phyloP scores from a whole-genome alignment of 257 asterid species.

The Gentiana dahurica region DNA sequence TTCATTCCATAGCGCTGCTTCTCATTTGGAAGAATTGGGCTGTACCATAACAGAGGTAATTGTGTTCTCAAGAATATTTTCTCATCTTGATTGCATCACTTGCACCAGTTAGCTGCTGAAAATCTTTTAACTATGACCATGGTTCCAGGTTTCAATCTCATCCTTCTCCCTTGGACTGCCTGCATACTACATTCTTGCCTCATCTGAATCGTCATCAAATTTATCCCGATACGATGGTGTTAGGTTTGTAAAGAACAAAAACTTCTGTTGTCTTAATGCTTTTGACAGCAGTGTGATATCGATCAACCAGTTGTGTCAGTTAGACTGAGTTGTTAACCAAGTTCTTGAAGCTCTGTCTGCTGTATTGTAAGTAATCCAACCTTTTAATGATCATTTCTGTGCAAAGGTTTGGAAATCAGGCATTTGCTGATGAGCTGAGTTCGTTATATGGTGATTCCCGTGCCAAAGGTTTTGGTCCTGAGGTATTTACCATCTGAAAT shows the following conservation, averaged over 20 bases:
- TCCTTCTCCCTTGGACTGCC: slow-evolving; percentile 95
- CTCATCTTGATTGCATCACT: neutral
- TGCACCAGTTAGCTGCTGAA: neutral
- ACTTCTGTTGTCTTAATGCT: too few relatives aligned
- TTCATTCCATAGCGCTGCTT: slow-evolving; percentile 53
- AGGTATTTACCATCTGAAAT: slow-evolving; percentile 36
- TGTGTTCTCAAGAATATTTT: neutral
- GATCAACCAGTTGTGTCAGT: too few relatives aligned
- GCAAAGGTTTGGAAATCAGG: slow-evolving; percentile 83
- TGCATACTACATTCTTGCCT: slow-evolving; percentile 93
- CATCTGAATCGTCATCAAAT: slow-evolving; percentile 91
- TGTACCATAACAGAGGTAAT: slow-evolving; percentile 66
- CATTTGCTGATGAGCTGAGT: slow-evolving; percentile 55
- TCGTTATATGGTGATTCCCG: slow-evolving; percentile 85
- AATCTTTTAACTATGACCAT: slow-evolving; percentile 5
- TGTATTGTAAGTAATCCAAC: neutral
- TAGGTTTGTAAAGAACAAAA: slow-evolving; percentile 33
- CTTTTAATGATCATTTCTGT: neutral
- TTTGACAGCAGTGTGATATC: too few relatives aligned
- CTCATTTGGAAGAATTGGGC: slow-evolving; percentile 87
- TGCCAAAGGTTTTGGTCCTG: slow-evolving; percentile 88
- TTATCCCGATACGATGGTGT: slow-evolving; percentile 96
- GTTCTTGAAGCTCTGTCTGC: too few relatives aligned
- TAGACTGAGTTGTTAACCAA: too few relatives aligned
- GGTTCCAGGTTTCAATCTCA: slow-evolving; percentile 71